Evolutionary conservation across 2,329 filamentous ascomycete species (phyloP).

Genomic region (Ploettnerulaceae sp.): DNA sequence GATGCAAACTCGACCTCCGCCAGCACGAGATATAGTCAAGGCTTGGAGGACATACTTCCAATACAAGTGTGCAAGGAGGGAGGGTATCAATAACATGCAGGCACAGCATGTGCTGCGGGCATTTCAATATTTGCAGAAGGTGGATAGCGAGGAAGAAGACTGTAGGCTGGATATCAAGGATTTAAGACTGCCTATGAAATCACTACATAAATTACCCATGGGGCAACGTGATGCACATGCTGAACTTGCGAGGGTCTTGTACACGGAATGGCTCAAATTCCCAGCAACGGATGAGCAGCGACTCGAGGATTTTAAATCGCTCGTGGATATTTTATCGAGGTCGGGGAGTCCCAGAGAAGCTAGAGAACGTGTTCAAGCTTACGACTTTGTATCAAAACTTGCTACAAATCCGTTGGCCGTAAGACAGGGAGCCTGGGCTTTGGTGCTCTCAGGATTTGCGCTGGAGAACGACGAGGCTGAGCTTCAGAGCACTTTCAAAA

Average conservation of each 20-base stretch:
- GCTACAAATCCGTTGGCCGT: too few relatives aligned
- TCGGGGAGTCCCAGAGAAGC: slow-evolving; percentile 28
- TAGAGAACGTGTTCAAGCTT: slow-evolving; percentile 17
- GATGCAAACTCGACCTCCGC: slow-evolving; percentile 60
- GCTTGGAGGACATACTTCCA: slow-evolving; percentile 63
- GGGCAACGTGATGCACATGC: slow-evolving; percentile 20
- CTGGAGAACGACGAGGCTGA: slow-evolving; percentile 53
- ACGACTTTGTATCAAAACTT: background rate
- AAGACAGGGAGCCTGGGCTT: slow-evolving; percentile 39
- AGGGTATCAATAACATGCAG: slow-evolving; percentile 60
- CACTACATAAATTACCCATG: slow-evolving; percentile 22
- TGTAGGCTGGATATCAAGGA: slow-evolving; percentile 16
- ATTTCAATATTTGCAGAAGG: slow-evolving; percentile 53
- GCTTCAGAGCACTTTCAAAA: slow-evolving; percentile 50
- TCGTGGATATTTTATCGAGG: slow-evolving; percentile 20
- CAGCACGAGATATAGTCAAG: slow-evolving; percentile 54
- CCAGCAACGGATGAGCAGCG: background rate
- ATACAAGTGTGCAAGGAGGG: slow-evolving; percentile 44
- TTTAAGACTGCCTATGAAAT: slow-evolving; percentile 17
- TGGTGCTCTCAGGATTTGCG: slow-evolving; percentile 57
- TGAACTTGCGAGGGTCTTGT: slow-evolving; percentile 26
- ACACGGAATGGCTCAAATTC: slow-evolving; percentile 9
- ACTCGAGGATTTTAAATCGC: background rate
- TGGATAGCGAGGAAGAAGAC: slow-evolving; percentile 18
- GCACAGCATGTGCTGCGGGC: slow-evolving; percentile 56